phyloP scores from a whole-genome alignment of 176 grass and related monocot genomes.

The Aegilops umbellulata region DNA sequence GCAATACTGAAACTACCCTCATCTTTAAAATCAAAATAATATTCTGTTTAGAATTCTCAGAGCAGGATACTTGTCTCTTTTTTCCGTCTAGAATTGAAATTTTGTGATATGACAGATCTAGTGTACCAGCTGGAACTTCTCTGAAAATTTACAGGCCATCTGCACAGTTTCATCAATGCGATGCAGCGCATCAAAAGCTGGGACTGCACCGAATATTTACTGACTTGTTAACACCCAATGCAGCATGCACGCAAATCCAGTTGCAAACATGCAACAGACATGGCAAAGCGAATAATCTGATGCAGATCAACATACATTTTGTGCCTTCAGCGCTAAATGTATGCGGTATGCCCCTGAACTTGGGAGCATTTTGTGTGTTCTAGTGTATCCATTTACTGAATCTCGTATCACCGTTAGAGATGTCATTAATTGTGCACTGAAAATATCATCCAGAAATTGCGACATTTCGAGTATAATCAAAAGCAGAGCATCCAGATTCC shows the following conservation, averaged over 20 bases:
- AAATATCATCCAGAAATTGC: no score
- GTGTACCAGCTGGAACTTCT: not conserved
- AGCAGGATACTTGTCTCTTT: not conserved
- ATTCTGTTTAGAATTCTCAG: no score
- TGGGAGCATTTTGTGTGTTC: not conserved
- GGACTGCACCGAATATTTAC: not conserved
- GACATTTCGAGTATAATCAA: not conserved
- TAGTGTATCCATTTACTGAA: not conserved
- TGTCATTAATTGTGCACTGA: no score
- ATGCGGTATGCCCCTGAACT: not conserved
- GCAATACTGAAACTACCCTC: no score
- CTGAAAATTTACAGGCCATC: not conserved
- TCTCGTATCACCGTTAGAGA: no score
- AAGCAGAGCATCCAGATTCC: not conserved
- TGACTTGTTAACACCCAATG: not conserved
- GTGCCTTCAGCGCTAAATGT: not conserved
- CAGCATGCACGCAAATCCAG: not conserved
- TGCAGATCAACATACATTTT: not conserved
- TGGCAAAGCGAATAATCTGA: not conserved
- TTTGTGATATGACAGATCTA: not conserved
- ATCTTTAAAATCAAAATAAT: no score
- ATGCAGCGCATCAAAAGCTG: not conserved
- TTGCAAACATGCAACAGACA: not conserved
- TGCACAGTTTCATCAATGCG: not conserved
- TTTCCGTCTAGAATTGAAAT: not conserved